Evolutionary conservation across 352 stramenopile genomes (phyloP).

Genomic region (Albugo laibachii): DNA sequence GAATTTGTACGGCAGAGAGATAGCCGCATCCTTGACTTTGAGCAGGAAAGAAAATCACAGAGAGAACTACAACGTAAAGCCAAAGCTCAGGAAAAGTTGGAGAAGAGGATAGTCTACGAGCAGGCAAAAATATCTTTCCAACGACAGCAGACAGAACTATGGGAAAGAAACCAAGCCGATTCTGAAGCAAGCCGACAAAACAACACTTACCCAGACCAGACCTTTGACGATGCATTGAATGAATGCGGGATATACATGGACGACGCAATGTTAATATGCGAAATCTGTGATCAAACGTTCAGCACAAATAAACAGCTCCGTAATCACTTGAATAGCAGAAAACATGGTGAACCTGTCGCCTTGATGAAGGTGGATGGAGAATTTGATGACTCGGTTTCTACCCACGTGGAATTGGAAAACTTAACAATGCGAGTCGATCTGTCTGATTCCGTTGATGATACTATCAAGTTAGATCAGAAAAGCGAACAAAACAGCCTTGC

Average conservation of each 20-base stretch:
- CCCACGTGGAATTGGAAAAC: slow-evolving; percentile 33
- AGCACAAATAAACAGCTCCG: slow-evolving; percentile 67
- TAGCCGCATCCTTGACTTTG: slow-evolving; percentile 34
- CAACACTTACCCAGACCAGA: background rate
- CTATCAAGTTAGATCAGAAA: slow-evolving; percentile 3
- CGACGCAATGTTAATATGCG: slow-evolving; percentile 40
- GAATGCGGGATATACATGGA: slow-evolving; percentile 43
- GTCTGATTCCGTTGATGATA: slow-evolving; percentile 4
- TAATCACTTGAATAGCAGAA: slow-evolving; percentile 65
- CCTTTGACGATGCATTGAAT: slow-evolving; percentile 15
- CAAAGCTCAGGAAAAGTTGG: slow-evolving; percentile 23
- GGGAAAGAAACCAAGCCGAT: slow-evolving; percentile 15
- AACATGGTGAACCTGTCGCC: slow-evolving; percentile 54
- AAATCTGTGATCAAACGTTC: slow-evolving; percentile 70
- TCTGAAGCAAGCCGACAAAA: slow-evolving; percentile 4
- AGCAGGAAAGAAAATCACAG: slow-evolving; percentile 23
- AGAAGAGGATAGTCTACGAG: slow-evolving; percentile 37
- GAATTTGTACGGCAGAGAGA: slow-evolving; percentile 71
- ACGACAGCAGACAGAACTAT: slow-evolving; percentile 38
- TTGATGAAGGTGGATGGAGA: slow-evolving; percentile 30
- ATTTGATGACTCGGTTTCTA: slow-evolving; percentile 29
- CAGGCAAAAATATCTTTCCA: slow-evolving; percentile 41
- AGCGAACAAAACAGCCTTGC: background rate
- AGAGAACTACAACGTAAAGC: slow-evolving; percentile 27
- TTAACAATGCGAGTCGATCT: slow-evolving; percentile 16